Base-by-base conservation (phyloP, 768 basidiomycete species). In the Tricholoma saponaceum region DNA sequence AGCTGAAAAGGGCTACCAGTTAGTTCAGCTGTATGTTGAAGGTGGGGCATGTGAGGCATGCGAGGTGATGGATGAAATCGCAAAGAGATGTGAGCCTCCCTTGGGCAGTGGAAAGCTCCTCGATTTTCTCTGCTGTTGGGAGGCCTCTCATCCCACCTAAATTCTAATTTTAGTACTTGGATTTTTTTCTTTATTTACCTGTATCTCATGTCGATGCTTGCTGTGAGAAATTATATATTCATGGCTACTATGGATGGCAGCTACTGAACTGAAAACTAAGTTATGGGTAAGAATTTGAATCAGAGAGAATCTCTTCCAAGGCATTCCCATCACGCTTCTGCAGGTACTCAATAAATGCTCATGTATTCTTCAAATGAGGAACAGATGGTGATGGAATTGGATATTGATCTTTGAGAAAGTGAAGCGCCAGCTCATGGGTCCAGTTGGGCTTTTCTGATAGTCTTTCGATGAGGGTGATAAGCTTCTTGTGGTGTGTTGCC, bases 401-500 rank as follows among this genome's bases (percentile, higher is more conserved):
- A 52, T 68, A 69, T 18, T 25, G 59, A 1, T 65, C 55, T 35
- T 55, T 43, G 4, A 72, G 62, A 52, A 66, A 71, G 2, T 58
- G 54, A 10, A 71, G 58, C 0, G 66, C 67, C 9, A 58, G 43
- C 6, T 52, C 20, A 5, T 60, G 12, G 26, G 54, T 62, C 69
- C 68, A 69, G 33, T 56, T 54, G 2, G 64, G 54, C 37, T 67
- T 63, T 14, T 30, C 25, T 3, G 54, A 25, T 1, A 72, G 62
- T 2, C 35, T 41, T 8, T 66, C 55, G 23, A 72, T 59, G 2
- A 72, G 62, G 4, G 54, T 49, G 14, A 63, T 60, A 14, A 71
- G 47, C 26, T 64, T 66, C 44, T 62, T 62, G 26, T 64, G 58
- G 5, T 66, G 60, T 3, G 63, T 55, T 12, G 60, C 51, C 52